Evolutionary conservation across 2,329 filamentous ascomycete genomes (phyloP), one percentile per base, ranked within the genome.

Genomic region (Fusarium liriodendri): DNA sequence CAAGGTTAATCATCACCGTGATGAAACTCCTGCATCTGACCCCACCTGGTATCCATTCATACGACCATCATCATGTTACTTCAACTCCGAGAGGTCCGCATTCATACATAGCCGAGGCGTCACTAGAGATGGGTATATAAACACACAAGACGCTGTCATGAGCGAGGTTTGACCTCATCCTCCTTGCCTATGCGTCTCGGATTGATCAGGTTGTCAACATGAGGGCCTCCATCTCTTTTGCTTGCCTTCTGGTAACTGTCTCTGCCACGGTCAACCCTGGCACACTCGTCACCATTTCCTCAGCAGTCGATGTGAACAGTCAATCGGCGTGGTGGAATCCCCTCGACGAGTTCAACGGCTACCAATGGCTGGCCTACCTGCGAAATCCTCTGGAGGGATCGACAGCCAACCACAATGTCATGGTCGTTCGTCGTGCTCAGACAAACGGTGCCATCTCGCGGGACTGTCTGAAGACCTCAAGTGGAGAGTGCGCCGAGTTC

Each of bases 281-380:
- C 18, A 55, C 38, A 25, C 71, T 75, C 37, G 55, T 74, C 25
- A 71, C 69, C 25, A 69, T 75, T 50, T 70, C 71, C 4, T 57
- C 65, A 0, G 75, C 68, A 16, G 76, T 78, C 8, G 77, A 79
- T 52, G 67, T 60, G 7, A 75, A 67, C 52, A 79, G 74, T n/a
- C 66, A 71, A 10, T 74, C 77, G 7, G 77, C 72, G 10, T 79
- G 77, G 77, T 79, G 77, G 77, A 67, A 74, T 29, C 76, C 77
- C 7, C 32, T 79, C 2, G 77, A 78, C 18, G 77, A 79, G 58
- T 74, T 66, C 11, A 75, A 71, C 13, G 73, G 68, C n/a, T 78
- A 79, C 16, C 59, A 64, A 10, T 78, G 69, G 69, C 47, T 79
- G 6, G 61, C 75, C 27, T 78, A 79, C 18, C 64, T 77, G 5